Evolutionary conservation across 768 basidiomycete genomes (phyloP).

Genomic region (Russula sp.): DNA sequence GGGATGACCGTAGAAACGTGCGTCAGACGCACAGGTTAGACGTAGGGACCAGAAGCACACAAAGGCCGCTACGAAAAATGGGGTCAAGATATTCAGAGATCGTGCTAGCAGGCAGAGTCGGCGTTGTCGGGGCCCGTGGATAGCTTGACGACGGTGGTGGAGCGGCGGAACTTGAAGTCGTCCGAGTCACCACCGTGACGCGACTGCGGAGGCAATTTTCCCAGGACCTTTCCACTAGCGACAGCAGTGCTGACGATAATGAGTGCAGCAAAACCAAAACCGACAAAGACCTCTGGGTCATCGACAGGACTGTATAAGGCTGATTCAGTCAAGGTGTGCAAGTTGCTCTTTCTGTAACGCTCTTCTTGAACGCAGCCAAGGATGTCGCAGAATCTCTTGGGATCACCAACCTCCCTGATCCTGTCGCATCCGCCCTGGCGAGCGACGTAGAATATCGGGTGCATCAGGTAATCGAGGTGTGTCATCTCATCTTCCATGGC

Average conservation of each 20-base stretch:
- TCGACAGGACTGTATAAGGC: constrained; percentile 29
- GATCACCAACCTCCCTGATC: constrained; percentile 69
- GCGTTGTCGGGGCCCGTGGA: not conserved
- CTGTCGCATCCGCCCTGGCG: constrained; percentile 79
- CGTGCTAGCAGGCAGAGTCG: not conserved
- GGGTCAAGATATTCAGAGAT: not conserved
- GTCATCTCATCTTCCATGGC: constrained; percentile 26
- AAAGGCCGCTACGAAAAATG: not conserved
- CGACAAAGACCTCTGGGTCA: constrained; percentile 23
- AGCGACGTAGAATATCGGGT: constrained; percentile 97
- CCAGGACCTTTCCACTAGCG: not conserved
- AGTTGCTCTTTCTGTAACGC: not conserved
- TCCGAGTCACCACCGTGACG: not conserved
- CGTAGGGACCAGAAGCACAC: not conserved
- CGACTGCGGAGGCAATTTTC: not conserved
- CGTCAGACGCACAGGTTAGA: not conserved
- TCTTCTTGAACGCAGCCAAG: constrained; percentile 40
- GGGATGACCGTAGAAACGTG: not conserved
- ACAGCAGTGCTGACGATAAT: not conserved
- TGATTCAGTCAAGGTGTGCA: constrained; percentile 29
- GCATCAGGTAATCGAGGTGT: constrained; percentile 90
- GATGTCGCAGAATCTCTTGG: constrained; percentile 89
- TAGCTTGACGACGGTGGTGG: not conserved
- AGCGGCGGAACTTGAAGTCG: too few relatives aligned
- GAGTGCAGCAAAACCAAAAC: constrained; percentile 25